phyloP scores from a whole-genome alignment of 2,329 filamentous ascomycete species.

The Aspergillus nomiae region DNA sequence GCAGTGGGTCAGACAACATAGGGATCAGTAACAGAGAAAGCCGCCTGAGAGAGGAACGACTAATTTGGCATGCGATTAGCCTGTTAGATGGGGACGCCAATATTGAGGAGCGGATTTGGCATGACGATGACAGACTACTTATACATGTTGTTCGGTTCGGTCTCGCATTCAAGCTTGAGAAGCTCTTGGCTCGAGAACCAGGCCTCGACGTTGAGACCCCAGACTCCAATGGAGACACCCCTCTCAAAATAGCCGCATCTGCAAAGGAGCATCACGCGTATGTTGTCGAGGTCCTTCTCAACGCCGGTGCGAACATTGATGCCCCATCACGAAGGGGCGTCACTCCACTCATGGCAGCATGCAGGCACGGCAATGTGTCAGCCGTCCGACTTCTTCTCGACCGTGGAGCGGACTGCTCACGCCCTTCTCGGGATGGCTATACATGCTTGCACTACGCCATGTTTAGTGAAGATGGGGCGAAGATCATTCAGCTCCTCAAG shows the following conservation, averaged over 20 bases:
- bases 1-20: background rate
- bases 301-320: slow-evolving; percentile 2
- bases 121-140: slow-evolving; percentile 1
- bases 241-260: slow-evolving; percentile 9
- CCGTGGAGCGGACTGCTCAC: slow-evolving; percentile 1
- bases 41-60: background rate
- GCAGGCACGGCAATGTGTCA: background rate
- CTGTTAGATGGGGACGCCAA: background rate
- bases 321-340: background rate
- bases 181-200: background rate
- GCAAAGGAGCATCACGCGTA: background rate
- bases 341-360: slow-evolving; percentile 14
- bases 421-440: slow-evolving; percentile 6
- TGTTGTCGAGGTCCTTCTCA: slow-evolving; percentile 2
- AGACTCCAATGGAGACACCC: slow-evolving; percentile 3
- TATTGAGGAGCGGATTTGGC: background rate
- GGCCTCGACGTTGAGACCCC: slow-evolving; percentile 8
- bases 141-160: slow-evolving; percentile 5
- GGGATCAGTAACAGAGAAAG: background rate
- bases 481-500: slow-evolving; percentile 1
- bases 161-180: background rate
- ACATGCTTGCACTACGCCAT: slow-evolving; percentile 15
- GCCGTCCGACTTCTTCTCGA: slow-evolving; percentile 1
- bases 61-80: slow-evolving; percentile 3
- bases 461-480: background rate